phyloP scores from a whole-genome alignment of 2,329 filamentous ascomycete species.

The Diplodia sapinea region DNA sequence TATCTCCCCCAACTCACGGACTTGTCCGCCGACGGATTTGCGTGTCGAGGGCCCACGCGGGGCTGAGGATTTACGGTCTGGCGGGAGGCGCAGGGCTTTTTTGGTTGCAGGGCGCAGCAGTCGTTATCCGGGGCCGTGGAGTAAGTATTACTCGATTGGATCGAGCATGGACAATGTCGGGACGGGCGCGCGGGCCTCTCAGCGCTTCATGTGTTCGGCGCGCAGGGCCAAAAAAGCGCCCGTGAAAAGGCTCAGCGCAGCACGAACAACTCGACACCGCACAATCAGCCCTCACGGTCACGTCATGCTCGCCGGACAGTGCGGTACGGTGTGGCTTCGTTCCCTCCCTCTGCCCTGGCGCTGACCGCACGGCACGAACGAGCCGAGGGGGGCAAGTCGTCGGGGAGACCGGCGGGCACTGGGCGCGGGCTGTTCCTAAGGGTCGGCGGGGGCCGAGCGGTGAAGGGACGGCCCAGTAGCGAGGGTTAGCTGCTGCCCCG shows the following conservation, averaged over 20 bases:
- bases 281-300: conserved; percentile 2
- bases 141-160: conserved; percentile 24
- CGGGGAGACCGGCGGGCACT: background rate
- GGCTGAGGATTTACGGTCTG: background rate
- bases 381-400: background rate
- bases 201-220: conserved; percentile 1
- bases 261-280: conserved; percentile 17
- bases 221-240: background rate
- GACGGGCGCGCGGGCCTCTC: conserved; percentile 17
- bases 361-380: conserved; percentile 25
- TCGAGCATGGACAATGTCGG: conserved; percentile 17
- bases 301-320: background rate
- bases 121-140: conserved; percentile 23
- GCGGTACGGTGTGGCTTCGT: background rate
- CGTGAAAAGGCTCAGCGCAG: too few species aligned
- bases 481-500: conserved; percentile 2
- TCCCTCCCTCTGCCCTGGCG: background rate
- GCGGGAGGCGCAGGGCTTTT: conserved; percentile 2
- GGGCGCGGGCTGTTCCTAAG: conserved; percentile 13
- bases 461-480: conserved; percentile 1
- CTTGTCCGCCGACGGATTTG: background rate
- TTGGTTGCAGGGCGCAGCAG: conserved; percentile 7
- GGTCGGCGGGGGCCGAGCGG: conserved; percentile 23
- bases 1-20: background rate
- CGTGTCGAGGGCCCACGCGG: background rate